Evolutionary conservation across 208 protist species (phyloP).

Genomic region (Novymonas esmeraldas): DNA sequence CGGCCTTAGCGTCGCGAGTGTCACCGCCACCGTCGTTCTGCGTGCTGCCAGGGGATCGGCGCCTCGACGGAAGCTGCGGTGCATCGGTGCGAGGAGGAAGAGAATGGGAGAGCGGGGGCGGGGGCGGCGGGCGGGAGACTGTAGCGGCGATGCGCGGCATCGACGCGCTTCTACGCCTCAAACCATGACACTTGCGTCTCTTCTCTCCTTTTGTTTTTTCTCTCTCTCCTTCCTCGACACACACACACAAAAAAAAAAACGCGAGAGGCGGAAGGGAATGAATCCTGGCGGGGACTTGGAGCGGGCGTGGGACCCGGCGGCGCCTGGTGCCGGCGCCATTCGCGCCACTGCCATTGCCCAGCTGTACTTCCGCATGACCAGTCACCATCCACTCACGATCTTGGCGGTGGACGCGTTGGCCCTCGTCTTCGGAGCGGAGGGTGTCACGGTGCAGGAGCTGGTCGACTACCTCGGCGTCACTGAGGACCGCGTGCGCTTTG

Average conservation of each 20-base stretch:
- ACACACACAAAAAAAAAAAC: background rate
- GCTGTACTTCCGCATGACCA: constrained; percentile 82
- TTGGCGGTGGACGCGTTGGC: constrained; percentile 75
- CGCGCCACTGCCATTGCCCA: constrained; percentile 66
- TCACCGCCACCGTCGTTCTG: too few relatives aligned
- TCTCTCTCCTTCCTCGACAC: background rate
- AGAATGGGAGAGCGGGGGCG: too few relatives aligned
- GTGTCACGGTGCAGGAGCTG: constrained; percentile 71
- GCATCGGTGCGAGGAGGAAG: too few relatives aligned
- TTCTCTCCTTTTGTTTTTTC: too few relatives aligned
- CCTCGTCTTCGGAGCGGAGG: constrained; percentile 67
- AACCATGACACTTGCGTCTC: too few relatives aligned
- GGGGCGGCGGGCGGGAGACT: too few relatives aligned
- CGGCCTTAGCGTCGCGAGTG: too few relatives aligned
- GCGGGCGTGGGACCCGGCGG: constrained; percentile 55
- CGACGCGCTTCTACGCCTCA: too few relatives aligned
- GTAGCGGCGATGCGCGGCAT: too few relatives aligned
- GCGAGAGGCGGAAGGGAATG: background rate
- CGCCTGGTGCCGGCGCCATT: constrained; percentile 74
- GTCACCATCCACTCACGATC: constrained; percentile 60
- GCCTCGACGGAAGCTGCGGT: too few relatives aligned
- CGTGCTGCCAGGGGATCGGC: too few relatives aligned
- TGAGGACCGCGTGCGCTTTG: constrained; percentile 50
- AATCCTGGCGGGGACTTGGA: constrained; percentile 14
- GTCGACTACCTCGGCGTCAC: constrained; percentile 66